Evolutionary conservation across 1,139 yeast species (phyloP).

Genomic region (Scheffersomyces titani): DNA sequence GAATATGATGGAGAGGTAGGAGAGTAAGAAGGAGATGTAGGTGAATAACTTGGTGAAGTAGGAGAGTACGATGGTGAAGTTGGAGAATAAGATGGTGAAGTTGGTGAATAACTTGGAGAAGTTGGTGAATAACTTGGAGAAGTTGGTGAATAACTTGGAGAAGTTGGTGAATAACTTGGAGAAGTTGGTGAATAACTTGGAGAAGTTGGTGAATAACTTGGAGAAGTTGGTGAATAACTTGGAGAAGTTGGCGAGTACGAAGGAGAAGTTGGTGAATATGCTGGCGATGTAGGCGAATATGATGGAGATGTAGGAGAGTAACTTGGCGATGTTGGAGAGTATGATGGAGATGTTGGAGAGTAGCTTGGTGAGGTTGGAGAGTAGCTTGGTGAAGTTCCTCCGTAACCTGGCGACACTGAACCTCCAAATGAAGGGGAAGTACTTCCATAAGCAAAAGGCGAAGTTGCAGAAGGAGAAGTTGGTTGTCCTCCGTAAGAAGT

Average conservation of each 20-base stretch:
- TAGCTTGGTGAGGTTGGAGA: constrained; percentile 50
- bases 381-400: constrained; percentile 54
- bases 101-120: constrained; percentile 64
- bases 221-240: constrained; percentile 72
- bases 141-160: constrained; percentile 58
- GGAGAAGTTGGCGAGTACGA: constrained; percentile 73
- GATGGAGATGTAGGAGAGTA: constrained; percentile 75
- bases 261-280: constrained; percentile 76
- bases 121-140: constrained; percentile 61
- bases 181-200: constrained; percentile 74
- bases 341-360: constrained; percentile 54
- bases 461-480: constrained; percentile 52
- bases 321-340: constrained; percentile 71
- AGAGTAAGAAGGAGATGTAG: constrained; percentile 45
- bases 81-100: constrained; percentile 66
- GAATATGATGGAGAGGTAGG: constrained; percentile 61
- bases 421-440: constrained; percentile 56
- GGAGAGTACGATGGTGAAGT: constrained; percentile 66
- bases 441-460: constrained; percentile 51
- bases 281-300: constrained; percentile 75
- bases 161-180: constrained; percentile 75
- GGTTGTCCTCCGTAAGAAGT: constrained; percentile 86
- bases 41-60: constrained; percentile 60
- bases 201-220: constrained; percentile 67
- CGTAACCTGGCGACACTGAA: constrained; percentile 65